phyloP scores from a whole-genome alignment of 257 asterid genomes.

The Primulina tabacum region DNA sequence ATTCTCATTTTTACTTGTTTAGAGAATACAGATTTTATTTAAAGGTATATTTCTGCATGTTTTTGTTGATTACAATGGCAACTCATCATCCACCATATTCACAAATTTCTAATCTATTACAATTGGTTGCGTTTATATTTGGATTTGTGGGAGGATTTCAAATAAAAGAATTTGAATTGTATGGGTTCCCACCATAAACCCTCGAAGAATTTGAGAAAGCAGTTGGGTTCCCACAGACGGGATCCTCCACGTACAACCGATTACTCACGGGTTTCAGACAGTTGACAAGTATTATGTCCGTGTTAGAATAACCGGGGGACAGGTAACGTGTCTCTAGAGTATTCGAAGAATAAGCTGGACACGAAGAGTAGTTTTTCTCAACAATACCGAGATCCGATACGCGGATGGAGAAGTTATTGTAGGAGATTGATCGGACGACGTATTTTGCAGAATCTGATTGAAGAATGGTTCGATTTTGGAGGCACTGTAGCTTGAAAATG shows the following conservation, averaged over 20 bases:
- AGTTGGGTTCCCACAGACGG: conserved; percentile 38
- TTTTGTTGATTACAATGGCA: too few species aligned
- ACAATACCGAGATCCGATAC: conserved; percentile 46
- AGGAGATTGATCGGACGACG: conserved; percentile 42
- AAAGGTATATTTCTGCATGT: too few species aligned
- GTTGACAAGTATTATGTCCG: conserved; percentile 28
- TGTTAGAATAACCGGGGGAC: not conserved
- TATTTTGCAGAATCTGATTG: conserved; percentile 26
- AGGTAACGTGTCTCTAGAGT: conserved; percentile 22
- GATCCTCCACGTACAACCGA: conserved; percentile 33
- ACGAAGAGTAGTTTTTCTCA: conserved; percentile 26
- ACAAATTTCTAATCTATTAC: too few species aligned
- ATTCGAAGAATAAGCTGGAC: conserved; percentile 30
- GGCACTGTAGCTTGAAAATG: conserved; percentile 46
- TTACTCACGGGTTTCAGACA: conserved; percentile 33
- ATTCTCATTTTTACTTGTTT: too few species aligned
- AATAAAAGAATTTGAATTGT: too few species aligned
- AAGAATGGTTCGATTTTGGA: conserved; percentile 32
- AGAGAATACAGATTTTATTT: too few species aligned
- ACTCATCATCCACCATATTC: too few species aligned
- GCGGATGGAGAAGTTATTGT: conserved; percentile 44
- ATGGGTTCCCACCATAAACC: too few species aligned
- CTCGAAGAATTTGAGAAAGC: conserved; percentile 25
- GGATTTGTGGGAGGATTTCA: too few species aligned
- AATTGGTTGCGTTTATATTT: too few species aligned